phyloP scores from a whole-genome alignment of 768 basidiomycete species.

The Boletus rufocinnamomeus region DNA sequence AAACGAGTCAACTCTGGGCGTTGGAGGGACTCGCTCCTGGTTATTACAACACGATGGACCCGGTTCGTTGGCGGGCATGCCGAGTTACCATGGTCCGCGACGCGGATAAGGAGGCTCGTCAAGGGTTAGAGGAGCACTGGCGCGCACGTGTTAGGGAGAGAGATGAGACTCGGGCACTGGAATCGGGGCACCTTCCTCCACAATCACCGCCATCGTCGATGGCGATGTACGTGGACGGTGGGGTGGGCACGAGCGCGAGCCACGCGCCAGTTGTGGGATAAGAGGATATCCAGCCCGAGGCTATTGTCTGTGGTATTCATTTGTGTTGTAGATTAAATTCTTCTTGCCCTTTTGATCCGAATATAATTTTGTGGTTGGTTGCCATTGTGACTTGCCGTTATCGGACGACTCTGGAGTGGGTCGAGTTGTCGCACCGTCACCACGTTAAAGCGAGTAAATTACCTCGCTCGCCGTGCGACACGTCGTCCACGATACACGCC shows the following conservation, averaged over 20 bases:
- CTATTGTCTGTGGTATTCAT: neutral
- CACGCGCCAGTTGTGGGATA: neutral
- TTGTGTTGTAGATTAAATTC: slow-evolving; percentile 2
- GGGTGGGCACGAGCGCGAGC: slow-evolving; percentile 5
- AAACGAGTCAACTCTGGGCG: slow-evolving; percentile 61
- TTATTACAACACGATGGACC: slow-evolving; percentile 68
- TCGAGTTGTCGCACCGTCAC: slow-evolving; percentile 9
- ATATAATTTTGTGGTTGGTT: slow-evolving; percentile 15
- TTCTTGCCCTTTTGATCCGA: neutral
- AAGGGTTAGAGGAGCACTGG: slow-evolving; percentile 45
- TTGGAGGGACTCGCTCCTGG: slow-evolving; percentile 72
- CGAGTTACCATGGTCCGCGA: slow-evolving; percentile 63
- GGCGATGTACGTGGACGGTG: slow-evolving; percentile 2
- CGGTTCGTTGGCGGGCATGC: slow-evolving; percentile 53
- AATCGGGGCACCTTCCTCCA: slow-evolving; percentile 16
- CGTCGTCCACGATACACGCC: slow-evolving; percentile 16
- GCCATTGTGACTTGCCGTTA: slow-evolving; percentile 30
- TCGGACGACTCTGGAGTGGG: slow-evolving; percentile 2
- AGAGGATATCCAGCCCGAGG: slow-evolving; percentile 7
- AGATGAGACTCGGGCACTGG: slow-evolving; percentile 23
- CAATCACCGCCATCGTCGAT: slow-evolving; percentile 7
- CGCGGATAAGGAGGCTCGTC: slow-evolving; percentile 52
- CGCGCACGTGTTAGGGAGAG: slow-evolving; percentile 33
- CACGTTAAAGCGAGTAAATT: neutral
- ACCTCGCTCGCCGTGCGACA: slow-evolving; percentile 16